A percentile compares a stretch with the other conserved stretches of the same genome.
Evolutionary conservation across 2,329 filamentous ascomycete species (phyloP).

Genomic region (Exophiala bonariae): DNA sequence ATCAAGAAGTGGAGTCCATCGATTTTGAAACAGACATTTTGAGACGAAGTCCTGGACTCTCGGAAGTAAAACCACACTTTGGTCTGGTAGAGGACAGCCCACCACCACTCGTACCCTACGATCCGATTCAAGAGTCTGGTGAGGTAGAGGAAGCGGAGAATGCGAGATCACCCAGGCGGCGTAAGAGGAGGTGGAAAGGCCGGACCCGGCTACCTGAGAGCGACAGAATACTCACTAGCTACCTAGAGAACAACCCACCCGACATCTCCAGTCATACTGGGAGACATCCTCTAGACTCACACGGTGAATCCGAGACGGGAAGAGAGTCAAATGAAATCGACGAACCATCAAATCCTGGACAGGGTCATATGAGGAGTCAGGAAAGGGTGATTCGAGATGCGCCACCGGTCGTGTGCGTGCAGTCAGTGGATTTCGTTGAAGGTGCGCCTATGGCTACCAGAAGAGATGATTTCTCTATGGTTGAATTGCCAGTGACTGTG

Average conservation of each 20-base stretch:
- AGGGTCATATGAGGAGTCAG: not conserved
- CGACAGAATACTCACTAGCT: constrained; percentile 67
- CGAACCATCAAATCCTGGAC: constrained; percentile 24
- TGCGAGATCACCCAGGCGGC: constrained; percentile 17
- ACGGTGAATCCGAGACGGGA: constrained; percentile 44
- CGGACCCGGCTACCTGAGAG: constrained; percentile 47
- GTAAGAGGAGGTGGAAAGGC: constrained; percentile 30
- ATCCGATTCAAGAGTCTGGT: constrained; percentile 16
- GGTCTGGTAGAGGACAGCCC: constrained; percentile 32
- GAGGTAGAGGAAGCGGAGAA: constrained; percentile 25
- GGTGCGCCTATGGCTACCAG: not conserved
- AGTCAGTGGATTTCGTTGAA: too few species aligned
- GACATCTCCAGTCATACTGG: constrained; percentile 64
- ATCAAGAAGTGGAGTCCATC: constrained; percentile 1
- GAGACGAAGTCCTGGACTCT: constrained; percentile 36
- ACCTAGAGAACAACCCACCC: constrained; percentile 64
- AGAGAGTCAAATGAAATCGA: constrained; percentile 42
- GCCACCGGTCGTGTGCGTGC: too few species aligned
- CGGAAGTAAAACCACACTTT: constrained; percentile 34
- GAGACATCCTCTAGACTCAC: constrained; percentile 50
- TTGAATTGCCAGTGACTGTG: constrained; percentile 12
- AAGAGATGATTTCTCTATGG: constrained; percentile 19
- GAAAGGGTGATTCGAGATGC: too few species aligned
- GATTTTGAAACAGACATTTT: constrained; percentile 19
- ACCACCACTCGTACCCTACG: constrained; percentile 33